Evolutionary conservation across 2,329 filamentous ascomycete species (phyloP).

Genomic region (Microascus cirrosus): DNA sequence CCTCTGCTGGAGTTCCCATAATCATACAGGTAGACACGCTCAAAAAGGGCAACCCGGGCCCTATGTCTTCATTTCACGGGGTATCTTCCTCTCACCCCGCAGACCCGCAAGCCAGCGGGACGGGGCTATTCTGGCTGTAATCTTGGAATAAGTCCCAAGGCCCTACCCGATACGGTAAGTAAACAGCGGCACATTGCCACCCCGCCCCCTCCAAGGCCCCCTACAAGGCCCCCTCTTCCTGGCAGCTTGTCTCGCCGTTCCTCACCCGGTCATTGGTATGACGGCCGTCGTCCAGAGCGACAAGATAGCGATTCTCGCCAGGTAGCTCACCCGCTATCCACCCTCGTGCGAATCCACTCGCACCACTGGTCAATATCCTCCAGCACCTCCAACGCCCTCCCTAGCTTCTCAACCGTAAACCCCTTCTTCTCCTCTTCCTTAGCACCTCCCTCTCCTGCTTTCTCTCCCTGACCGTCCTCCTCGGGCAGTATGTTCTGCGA

Average conservation of each 20-base stretch:
- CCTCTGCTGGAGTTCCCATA: no score
- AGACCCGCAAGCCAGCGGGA: neutral
- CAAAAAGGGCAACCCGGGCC: no score
- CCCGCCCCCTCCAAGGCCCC: no score
- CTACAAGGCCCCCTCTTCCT: no score
- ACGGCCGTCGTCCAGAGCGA: neutral
- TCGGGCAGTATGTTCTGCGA: constrained; percentile 38
- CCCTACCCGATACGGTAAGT: neutral
- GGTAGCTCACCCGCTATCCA: neutral
- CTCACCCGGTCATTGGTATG: no score
- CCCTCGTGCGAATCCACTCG: constrained; percentile 32
- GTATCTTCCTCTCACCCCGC: no score
- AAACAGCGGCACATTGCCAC: no score
- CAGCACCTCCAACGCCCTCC: constrained; percentile 31
- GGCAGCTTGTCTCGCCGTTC: neutral
- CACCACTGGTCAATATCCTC: constrained; percentile 43
- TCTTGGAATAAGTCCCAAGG: neutral
- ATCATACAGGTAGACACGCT: no score
- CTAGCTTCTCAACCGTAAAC: constrained; percentile 29
- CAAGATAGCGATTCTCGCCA: neutral
- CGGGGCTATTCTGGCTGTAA: neutral
- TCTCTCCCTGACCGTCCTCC: neutral
- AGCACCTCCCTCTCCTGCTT: constrained; percentile 6
- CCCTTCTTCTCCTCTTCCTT: constrained; percentile 22
- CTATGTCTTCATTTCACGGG: no score